Base-by-base conservation (phyloP, 352 stramenopile genomes). In the Phytophthora sp. region DNA sequence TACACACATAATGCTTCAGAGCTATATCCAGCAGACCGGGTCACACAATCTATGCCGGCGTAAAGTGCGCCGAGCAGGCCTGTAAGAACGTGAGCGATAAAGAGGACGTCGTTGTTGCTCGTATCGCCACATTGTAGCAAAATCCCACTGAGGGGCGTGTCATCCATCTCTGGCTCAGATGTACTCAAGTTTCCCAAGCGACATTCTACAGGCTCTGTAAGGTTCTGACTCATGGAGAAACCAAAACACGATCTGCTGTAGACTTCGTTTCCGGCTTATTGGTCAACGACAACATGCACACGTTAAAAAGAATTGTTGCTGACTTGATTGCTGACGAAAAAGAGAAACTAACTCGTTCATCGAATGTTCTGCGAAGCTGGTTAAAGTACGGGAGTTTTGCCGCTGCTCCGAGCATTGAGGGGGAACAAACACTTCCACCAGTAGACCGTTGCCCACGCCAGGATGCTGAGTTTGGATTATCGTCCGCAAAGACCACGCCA, bases 161-260 rank as follows among this genome's bases (percentile, higher is more conserved):
- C n/a, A n/a, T n/a, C n/a, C n/a, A n/a, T n/a, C n/a, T n/a, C n/a
- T n/a, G n/a, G n/a, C n/a, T n/a, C n/a, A n/a, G n/a, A n/a, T n/a
- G n/a, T n/a, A n/a, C 32, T n/a, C 32, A 38, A 38, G 32, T 38
- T 38, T 38, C 38, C n/a, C 12, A 24, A 27, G 6, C 30, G 5
- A 54, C 28, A 11, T 54, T 54, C 15, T 54, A 43, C 17, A 20
- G 48, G 11, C 3, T 55, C 12, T 43, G 32, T 35, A 7, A 5
- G 11, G 18, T 55, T 55, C n/a, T 55, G 11, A 55, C 48, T 10
- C 31, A 55, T 35, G 48, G 48, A 41, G 48, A 55, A 35, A 28
- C n/a, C 18, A 8, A 30, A 13, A 34, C 13, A 21, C 18, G 48
- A 31, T 4, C 4, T 15, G 48, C 48, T 24, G 34, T 55, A 6